phyloP scores from a whole-genome alignment of 805 yeast species.

The Candida xiaguanensis region DNA sequence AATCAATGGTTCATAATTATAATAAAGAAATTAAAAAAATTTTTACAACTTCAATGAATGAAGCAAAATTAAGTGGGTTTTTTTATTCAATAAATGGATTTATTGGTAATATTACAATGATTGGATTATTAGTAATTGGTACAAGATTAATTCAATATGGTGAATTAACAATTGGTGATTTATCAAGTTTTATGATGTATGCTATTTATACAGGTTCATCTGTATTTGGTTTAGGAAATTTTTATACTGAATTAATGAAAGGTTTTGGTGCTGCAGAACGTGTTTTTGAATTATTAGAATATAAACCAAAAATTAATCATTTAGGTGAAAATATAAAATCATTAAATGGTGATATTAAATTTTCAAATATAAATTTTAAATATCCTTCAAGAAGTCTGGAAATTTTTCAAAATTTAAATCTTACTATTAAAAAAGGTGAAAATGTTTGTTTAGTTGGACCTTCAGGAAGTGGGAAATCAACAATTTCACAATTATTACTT shows the following conservation, averaged over 20 bases:
- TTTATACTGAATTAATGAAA: constrained; percentile 92
- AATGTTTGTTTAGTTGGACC: constrained; percentile 95
- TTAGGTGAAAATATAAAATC: constrained; percentile 48
- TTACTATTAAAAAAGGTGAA: constrained; percentile 71
- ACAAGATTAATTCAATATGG: constrained; percentile 78
- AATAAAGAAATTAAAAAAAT: constrained; percentile 64
- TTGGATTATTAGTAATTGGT: constrained; percentile 78
- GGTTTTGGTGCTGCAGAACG: constrained; percentile 96
- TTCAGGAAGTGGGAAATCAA: constrained; percentile 95
- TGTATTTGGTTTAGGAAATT: constrained; percentile 84
- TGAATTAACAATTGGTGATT: constrained; percentile 77
- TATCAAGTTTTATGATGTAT: constrained; percentile 91
- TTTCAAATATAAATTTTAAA: constrained; percentile 60
- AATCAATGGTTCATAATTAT: constrained; percentile 69
- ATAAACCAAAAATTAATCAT: constrained; percentile 70
- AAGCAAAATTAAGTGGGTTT: constrained; percentile 73
- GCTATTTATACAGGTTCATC: constrained; percentile 93
- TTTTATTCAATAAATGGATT: constrained; percentile 79
- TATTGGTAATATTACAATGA: constrained; percentile 74
- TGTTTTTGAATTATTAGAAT: constrained; percentile 79
- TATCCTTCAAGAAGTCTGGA: constrained; percentile 81
- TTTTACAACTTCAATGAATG: constrained; percentile 68
- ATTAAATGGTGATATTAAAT: constrained; percentile 54
- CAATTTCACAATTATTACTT: constrained; percentile 72
- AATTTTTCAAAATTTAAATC: constrained; percentile 59